Percentiles rank a stretch among this genome's conserved stretches.
Evolutionary conservation across 345 rosid genomes (phyloP).

Genomic region (Populus simonii): DNA sequence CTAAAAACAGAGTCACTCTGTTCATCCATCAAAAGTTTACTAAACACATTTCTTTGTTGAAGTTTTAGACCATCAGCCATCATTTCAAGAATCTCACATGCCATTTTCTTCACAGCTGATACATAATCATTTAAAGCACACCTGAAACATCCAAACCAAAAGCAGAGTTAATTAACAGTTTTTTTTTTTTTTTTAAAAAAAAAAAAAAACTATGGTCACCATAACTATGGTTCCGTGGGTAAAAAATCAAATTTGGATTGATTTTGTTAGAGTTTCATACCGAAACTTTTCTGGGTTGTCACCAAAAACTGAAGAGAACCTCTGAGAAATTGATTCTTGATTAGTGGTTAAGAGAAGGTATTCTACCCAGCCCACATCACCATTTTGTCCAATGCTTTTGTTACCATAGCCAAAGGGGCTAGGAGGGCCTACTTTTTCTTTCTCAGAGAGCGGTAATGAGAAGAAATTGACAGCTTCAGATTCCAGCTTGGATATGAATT

Average conservation of each 20-base stretch:
- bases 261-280: slow-evolving; percentile 16
- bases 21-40: slow-evolving; percentile 28
- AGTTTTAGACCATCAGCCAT: slow-evolving; percentile 33
- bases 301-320: slow-evolving; percentile 13
- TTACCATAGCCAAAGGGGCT: slow-evolving; percentile 49
- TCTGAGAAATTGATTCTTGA: slow-evolving; percentile 13
- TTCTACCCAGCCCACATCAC: slow-evolving; percentile 58
- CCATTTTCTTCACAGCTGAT: slow-evolving; percentile 20
- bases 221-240: not conserved
- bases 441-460: slow-evolving; percentile 30
- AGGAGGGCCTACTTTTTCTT: slow-evolving; percentile 40
- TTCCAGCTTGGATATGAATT: slow-evolving; percentile 33
- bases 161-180: not conserved
- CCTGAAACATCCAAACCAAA: slow-evolving; percentile 4
- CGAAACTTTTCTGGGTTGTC: slow-evolving; percentile 28
- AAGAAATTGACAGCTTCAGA: slow-evolving; percentile 39
- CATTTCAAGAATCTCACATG: slow-evolving; percentile 24
- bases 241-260: not conserved
- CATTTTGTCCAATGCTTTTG: slow-evolving; percentile 47
- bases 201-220: not conserved
- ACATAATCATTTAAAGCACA: slow-evolving; percentile 19
- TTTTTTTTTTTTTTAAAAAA: too few species aligned
- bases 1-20: slow-evolving; percentile 53
- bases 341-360: slow-evolving; percentile 41
- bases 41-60: slow-evolving; percentile 27